phyloP scores from a whole-genome alignment of 805 yeast genomes.

The Starmerella stigmatis region DNA sequence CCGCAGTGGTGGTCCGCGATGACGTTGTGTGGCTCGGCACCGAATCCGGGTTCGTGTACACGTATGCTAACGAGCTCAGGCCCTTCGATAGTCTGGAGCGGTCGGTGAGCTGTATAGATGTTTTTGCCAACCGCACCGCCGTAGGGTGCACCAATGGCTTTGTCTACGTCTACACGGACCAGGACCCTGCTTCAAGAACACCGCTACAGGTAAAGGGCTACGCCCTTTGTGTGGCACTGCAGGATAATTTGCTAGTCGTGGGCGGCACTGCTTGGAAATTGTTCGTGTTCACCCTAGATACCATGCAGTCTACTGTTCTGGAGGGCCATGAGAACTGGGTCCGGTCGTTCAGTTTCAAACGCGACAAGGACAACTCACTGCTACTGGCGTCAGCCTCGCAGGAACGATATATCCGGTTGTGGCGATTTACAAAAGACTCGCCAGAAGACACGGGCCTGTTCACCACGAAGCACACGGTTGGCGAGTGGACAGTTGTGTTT shows the following conservation, averaged over 20 bases:
- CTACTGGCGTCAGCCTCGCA: constrained; percentile 84
- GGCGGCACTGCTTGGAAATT: constrained; percentile 36
- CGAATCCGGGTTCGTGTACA: constrained; percentile 8
- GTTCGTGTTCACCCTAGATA: constrained; percentile 35
- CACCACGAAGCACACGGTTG: constrained; percentile 40
- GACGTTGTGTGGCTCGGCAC: constrained; percentile 13
- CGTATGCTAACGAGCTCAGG: no score
- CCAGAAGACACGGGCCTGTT: constrained; percentile 56
- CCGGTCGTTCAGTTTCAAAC: constrained; percentile 54
- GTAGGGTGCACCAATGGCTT: constrained; percentile 60
- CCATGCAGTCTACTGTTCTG: constrained; percentile 30
- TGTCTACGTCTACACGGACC: constrained; percentile 48
- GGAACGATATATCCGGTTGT: constrained; percentile 80
- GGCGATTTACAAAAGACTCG: constrained; percentile 45
- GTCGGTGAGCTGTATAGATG: constrained; percentile 5
- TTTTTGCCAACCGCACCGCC: constrained; percentile 31
- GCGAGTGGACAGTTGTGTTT: constrained; percentile 44
- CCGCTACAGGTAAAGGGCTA: constrained; percentile 22
- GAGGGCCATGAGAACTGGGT: constrained; percentile 98
- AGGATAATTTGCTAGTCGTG: constrained; percentile 25
- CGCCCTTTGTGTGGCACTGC: constrained; percentile 25
- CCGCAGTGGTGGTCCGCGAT: neutral
- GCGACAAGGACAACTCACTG: constrained; percentile 39
- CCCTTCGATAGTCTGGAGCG: neutral
- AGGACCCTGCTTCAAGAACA: constrained; percentile 10